Percentiles rank a stretch among this genome's conserved stretches.
These are phyloP conservation scores for Cryptosporidium sp. DNA, from an alignment of 169 alveolate genomes.

Conservation along the genomic window DNA sequence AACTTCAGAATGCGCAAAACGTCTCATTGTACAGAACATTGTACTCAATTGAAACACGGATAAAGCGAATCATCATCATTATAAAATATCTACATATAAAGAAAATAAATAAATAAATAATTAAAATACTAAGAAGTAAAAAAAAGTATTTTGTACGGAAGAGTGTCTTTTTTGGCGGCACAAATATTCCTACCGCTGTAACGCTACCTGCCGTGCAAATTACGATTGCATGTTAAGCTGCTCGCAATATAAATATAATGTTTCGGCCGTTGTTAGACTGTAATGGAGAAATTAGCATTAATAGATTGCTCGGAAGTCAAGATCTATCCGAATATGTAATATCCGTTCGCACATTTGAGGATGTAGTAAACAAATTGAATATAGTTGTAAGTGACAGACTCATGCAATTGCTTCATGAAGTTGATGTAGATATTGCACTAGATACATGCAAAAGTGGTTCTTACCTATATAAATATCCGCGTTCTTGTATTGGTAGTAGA, in stretches of 20 bases:
- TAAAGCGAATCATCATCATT: slow-evolving; percentile 62
- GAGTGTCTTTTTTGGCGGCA: slow-evolving; percentile 61
- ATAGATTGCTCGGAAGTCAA: slow-evolving; percentile 65
- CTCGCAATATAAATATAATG: slow-evolving; percentile 12
- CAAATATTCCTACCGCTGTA: slow-evolving; percentile 28
- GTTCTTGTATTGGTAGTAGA: slow-evolving; percentile 3
- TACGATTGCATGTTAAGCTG: slow-evolving; percentile 29
- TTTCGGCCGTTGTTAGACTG: slow-evolving; percentile 32
- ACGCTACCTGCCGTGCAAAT: slow-evolving; percentile 71
- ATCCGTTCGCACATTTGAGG: slow-evolving; percentile 33
- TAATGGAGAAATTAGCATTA: slow-evolving; percentile 46
- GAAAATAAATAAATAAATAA: neutral
- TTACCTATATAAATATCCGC: slow-evolving; percentile 47
- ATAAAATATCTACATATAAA: neutral
- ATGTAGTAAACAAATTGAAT: slow-evolving; percentile 52
- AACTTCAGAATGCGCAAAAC: slow-evolving; percentile 41
- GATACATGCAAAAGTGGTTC: slow-evolving; percentile 70
- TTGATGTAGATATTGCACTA: slow-evolving; percentile 70
- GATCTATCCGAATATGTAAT: slow-evolving; percentile 71
- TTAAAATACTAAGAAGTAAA: neutral
- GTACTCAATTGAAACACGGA: slow-evolving; percentile 76
- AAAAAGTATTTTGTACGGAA: neutral
- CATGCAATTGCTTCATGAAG: slow-evolving; percentile 28
- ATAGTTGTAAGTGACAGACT: slow-evolving; percentile 56
- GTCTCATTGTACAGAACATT: slow-evolving; percentile 31